Conservation (phyloP, 2,329 filamentous ascomycete genomes). For the Coniosporium tulheliwenetii region DNA sequence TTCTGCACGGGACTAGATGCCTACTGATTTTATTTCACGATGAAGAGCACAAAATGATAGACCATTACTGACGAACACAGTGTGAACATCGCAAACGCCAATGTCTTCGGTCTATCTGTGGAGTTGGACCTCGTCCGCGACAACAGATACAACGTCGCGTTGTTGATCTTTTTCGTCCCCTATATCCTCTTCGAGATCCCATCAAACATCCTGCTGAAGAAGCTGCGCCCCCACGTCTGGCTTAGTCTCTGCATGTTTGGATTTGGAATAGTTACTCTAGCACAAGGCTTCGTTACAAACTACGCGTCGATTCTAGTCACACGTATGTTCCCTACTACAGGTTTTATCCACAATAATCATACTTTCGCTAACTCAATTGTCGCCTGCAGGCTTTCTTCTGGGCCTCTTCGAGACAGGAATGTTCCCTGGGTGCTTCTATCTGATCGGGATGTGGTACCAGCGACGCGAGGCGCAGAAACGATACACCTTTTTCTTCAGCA, state of each 20-base stretch:
- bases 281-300: slow-evolving; percentile 63
- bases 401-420: slow-evolving; percentile 41
- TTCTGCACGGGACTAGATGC: too few relatives aligned
- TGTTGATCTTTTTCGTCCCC: slow-evolving; percentile 39
- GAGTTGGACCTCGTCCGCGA: slow-evolving; percentile 27
- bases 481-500: slow-evolving; percentile 87
- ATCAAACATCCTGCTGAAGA: slow-evolving; percentile 35
- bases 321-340: slow-evolving; percentile 8
- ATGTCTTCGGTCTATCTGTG: slow-evolving; percentile 31
- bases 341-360: too few relatives aligned
- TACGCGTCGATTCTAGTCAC: slow-evolving; percentile 65
- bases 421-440: slow-evolving; percentile 59
- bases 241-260: slow-evolving; percentile 55
- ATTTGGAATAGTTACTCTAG: slow-evolving; percentile 61
- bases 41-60: slow-evolving; percentile 1
- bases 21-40: background rate
- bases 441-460: slow-evolving; percentile 82
- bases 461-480: slow-evolving; percentile 78
- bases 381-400: slow-evolving; percentile 53
- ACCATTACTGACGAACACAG: slow-evolving; percentile 8
- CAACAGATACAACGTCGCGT: slow-evolving; percentile 32
- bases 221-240: slow-evolving; percentile 36
- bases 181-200: slow-evolving; percentile 39
- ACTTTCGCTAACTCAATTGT: too few relatives aligned
- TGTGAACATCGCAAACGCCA: slow-evolving; percentile 39